Evolutionary conservation across 495 filamentous ascomycete genomes (phyloP).

Genomic region (Aspergillus incahuasiensis): DNA sequence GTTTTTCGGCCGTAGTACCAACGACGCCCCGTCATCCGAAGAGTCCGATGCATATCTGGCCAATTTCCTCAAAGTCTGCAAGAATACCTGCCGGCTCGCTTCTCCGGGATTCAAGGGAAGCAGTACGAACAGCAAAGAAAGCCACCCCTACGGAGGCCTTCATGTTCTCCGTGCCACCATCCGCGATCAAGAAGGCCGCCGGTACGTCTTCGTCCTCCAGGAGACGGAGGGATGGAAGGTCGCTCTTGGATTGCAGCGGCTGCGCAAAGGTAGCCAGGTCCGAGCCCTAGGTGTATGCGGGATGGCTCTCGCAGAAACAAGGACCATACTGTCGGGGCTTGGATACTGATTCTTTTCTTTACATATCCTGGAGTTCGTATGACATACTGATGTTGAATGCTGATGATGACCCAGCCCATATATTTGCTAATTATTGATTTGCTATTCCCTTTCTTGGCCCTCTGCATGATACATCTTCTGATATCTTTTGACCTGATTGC

Average conservation of each 20-base stretch:
- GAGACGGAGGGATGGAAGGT: slow-evolving; percentile 94
- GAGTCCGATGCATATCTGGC: slow-evolving; percentile 59
- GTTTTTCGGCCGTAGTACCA: slow-evolving; percentile 26
- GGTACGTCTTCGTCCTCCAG: slow-evolving; percentile 75
- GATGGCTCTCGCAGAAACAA: slow-evolving; percentile 16
- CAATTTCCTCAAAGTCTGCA: slow-evolving; percentile 57
- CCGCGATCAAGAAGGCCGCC: slow-evolving; percentile 76
- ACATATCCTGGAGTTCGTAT: not conserved
- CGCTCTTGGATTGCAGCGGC: slow-evolving; percentile 67
- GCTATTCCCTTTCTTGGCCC: not conserved
- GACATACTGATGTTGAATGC: not conserved
- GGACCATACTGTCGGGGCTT: slow-evolving; percentile 17
- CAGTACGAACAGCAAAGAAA: slow-evolving; percentile 16
- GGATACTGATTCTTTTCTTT: slow-evolving; percentile 14
- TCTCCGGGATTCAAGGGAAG: slow-evolving; percentile 24
- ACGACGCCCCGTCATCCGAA: slow-evolving; percentile 49
- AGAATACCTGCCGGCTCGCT: slow-evolving; percentile 52
- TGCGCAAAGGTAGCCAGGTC: slow-evolving; percentile 67
- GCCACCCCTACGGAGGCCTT: slow-evolving; percentile 24
- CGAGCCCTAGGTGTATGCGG: slow-evolving; percentile 55
- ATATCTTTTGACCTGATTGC: not conserved
- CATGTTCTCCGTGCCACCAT: slow-evolving; percentile 81
- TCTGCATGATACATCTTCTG: not conserved
- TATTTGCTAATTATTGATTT: not conserved
- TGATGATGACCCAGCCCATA: slow-evolving; percentile 1